Evolutionary conservation across 768 basidiomycete species (phyloP), one percentile per base, ranked within the genome.

Genomic region (Scleroderma citrinum): DNA sequence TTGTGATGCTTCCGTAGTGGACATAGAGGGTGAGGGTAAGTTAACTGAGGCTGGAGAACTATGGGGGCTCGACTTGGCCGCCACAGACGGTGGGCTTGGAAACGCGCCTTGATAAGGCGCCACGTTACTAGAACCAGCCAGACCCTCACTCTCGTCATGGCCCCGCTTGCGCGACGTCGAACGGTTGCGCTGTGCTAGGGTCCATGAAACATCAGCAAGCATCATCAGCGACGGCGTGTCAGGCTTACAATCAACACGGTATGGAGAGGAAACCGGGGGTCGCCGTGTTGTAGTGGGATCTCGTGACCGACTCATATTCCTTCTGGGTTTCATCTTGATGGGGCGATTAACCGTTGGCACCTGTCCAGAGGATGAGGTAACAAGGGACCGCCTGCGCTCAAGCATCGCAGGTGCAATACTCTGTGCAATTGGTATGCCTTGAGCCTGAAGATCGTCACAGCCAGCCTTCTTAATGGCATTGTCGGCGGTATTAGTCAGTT

Each of bases 111-210:
- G 77, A 55, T 73, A 81, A 2, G 73, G 62, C 12, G 67, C 58
- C 47, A 69, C 53, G 7, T 17, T 32, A 21, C 47, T 59, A 26
- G 61, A 51, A 31, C 75, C 74, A 41, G 82, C 76, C 5, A 74
- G 61, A 39, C 69, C 69, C 45, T 82, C 81, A 32, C 73, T 73
- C 52, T 88, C 87, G 56, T 87, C 85, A 49, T 73, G 81, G 14
- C 79, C 83, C 32, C 87, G 81, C 64, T 79, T 81, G 42, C 87
- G 82, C 35, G 87, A 89, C 2, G 83, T 76, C 37, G 87, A 90
- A 55, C 87, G 74, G 39, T 87, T 85, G 52, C 87, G 76, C 55
- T 82, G 80, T 24, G 80, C 82, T 70, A 72, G 12, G 47, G 34
- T 48, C 38, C 50, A 52, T 34, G 49, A 47, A 32, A 46, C 32